Conservation (phyloP, 345 rosid species). For the Orychophragmus violaceus region DNA sequence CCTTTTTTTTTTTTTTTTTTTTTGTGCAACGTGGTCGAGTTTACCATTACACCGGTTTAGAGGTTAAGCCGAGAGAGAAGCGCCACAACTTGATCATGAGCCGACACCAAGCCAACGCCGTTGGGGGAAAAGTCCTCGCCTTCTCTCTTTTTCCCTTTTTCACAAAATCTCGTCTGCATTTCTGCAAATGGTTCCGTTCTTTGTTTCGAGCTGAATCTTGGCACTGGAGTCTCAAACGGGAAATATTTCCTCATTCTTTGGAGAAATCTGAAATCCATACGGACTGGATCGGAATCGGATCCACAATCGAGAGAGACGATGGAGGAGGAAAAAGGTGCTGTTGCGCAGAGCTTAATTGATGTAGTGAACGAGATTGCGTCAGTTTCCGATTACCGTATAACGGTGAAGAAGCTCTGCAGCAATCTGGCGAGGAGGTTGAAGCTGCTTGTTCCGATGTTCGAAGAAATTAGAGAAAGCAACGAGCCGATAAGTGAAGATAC, state of each 20-base stretch:
- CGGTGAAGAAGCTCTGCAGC: slow-evolving; percentile 70
- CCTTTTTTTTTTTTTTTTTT: too few relatives aligned
- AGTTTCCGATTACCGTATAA: slow-evolving; percentile 46
- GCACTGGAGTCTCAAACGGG: background rate
- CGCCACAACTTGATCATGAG: background rate
- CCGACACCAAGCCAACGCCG: slow-evolving; percentile 13
- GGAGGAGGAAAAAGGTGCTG: slow-evolving; percentile 49
- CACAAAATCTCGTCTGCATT: slow-evolving; percentile 8
- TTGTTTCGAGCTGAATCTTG: slow-evolving; percentile 6
- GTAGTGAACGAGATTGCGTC: slow-evolving; percentile 58
- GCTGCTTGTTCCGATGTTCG: slow-evolving; percentile 75
- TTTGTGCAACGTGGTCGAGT: too few relatives aligned
- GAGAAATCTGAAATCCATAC: background rate
- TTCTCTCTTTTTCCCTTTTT: slow-evolving; percentile 10
- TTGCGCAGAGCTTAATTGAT: slow-evolving; percentile 53
- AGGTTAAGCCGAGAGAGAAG: slow-evolving; percentile 14
- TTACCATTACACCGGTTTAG: slow-evolving; percentile 1
- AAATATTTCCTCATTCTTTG: background rate
- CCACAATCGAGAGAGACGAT: slow-evolving; percentile 41
- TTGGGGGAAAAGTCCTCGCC: slow-evolving; percentile 17
- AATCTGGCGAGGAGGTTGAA: slow-evolving; percentile 75
- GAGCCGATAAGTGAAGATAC: slow-evolving; percentile 51
- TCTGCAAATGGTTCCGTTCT: slow-evolving; percentile 18
- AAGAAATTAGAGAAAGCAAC: slow-evolving; percentile 65
- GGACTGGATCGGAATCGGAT: slow-evolving; percentile 9